Base-by-base conservation (phyloP, 768 basidiomycete genomes). In the Amyloporia xantha region DNA sequence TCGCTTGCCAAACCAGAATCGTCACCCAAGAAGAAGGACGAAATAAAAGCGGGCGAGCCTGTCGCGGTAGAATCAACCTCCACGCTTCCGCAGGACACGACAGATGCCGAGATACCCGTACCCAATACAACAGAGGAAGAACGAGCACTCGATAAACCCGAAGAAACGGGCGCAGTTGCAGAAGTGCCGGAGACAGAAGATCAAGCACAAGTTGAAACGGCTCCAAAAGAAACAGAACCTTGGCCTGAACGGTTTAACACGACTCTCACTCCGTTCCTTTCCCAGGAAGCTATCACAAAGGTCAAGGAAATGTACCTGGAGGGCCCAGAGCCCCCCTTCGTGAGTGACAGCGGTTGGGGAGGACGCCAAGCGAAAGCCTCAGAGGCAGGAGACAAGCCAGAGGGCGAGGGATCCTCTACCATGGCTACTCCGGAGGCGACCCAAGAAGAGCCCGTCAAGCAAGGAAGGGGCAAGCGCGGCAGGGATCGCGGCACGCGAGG, bases 241-340 rank as follows among this genome's bases (percentile, higher is more conserved):
- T 91, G 89, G 89, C 79, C 81, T 19, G 78, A 82, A 39, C 66
- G 68, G 35, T 82, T 82, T 60, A 74, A 71, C 39, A 63, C 71
- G 3, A 68, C 70, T 24, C 72, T 96, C 9, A 61, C 75, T 6
- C 67, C 80, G 1, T 86, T 82, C 67, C 72, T 96, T 23, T 76
- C 86, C 3, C 71, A 75, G 47, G 72, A 75, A 17, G 74, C 73
- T 4, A 76, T 92, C 26, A 59, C 64, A 21, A 69, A 79, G 30
- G 65, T 97, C 33, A 91, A 85, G 62, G 68, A 75, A 35, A 79
- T 96, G 64, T 86, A 76, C 52, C 69, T 91, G 17, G 85, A 95
- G 67, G 93, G 94, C 1, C 81, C 82, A 4, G 82, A 85, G 50
- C 83, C 87, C 28, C 87, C 88, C 0, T 73, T 81, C 51, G 71